Base-by-base conservation (phyloP, 805 yeast genomes). In the Candida pseudoglaebosa region DNA sequence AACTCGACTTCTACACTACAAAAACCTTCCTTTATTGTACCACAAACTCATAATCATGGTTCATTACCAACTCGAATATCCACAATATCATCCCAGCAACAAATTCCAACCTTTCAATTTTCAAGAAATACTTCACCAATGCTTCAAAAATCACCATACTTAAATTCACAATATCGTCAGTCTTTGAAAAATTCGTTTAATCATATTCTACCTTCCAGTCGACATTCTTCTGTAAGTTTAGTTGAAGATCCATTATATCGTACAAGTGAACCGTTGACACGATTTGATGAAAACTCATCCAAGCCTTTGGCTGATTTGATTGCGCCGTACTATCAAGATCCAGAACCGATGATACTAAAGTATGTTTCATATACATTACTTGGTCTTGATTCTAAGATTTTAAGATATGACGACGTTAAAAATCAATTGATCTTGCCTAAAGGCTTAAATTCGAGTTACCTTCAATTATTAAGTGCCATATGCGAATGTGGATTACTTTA, bases 401-500 rank as follows among this genome's bases (percentile, higher is more conserved):
- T 82, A 35, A 70, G 77, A 1, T 67, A 78, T 40, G 61, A 60
- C 14, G 44, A 46, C 1, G 40, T 46, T 16, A 57, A 65, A 5
- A 19, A 44, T 24, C 32, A 36, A 10, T 41, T 58, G n/a, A 53
- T 47, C 28, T 50, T 84, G 3, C 90, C 93, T 1, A 44, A 57
- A 1, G 65, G 67, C 31, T 57, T 83, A 12, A 75, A 80, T 18
- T 73, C 72, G 43, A 75, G 88, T 4, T 65, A 75, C 17, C 69
- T 81, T 32, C 79, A 80, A 0, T 49, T 79, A 19, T 56, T 86
- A 22, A 77, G 72, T 40, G 56, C 69, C 19, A 60, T 84, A 1
- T 62, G 82, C 29, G 96, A 89, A 56, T 83, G 88, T 1, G 91
- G 86, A 0, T 59, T 89, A 24, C 60, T 88, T 2, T 86, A 75